Conservation (phyloP, 768 basidiomycete genomes). For the Sistotremastrum suecicum region DNA sequence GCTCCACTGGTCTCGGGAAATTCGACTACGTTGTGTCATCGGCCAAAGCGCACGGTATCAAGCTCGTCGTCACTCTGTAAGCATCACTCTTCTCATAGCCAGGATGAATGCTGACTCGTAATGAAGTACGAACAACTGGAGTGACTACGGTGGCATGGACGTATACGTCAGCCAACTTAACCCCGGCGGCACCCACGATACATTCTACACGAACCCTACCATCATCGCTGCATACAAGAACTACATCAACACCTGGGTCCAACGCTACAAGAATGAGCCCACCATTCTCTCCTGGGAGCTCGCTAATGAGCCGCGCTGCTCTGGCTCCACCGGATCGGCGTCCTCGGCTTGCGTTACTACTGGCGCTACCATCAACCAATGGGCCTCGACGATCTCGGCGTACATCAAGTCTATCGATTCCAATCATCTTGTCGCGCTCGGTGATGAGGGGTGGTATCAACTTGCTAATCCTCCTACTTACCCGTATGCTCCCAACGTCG, state of each 20-base stretch:
- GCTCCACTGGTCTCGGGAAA: conserved; percentile 1
- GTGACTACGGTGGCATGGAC: conserved; percentile 25
- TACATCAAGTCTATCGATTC: conserved; percentile 15
- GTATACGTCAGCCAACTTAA: conserved; percentile 20
- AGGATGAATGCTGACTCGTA: too few relatives aligned
- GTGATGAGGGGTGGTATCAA: conserved; percentile 15
- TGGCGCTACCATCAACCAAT: conserved; percentile 7
- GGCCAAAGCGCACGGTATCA: conserved; percentile 11
- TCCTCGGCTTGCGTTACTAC: conserved; percentile 2
- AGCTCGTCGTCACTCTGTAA: conserved; percentile 12
- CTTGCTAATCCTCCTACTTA: conserved; percentile 9
- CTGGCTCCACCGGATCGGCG: conserved; percentile 1
- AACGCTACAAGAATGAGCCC: conserved; percentile 10
- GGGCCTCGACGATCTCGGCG: conserved; percentile 11
- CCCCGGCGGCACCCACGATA: conserved; percentile 9
- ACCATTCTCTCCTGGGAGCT: conserved; percentile 9
- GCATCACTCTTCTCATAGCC: conserved; percentile 7
- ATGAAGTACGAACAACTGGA: conserved; percentile 20
- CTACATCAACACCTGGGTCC: conserved; percentile 11
- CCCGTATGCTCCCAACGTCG: conserved; percentile 12
- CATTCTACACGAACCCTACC: conserved; percentile 11
- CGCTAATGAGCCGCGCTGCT: conserved; percentile 6
- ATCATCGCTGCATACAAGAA: conserved; percentile 11
- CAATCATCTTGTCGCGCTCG: conserved; percentile 14
- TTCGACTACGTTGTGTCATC: conserved; percentile 11